phyloP scores from a whole-genome alignment of 2,329 filamentous ascomycete genomes.

The Magnaporthiopsis poae region DNA sequence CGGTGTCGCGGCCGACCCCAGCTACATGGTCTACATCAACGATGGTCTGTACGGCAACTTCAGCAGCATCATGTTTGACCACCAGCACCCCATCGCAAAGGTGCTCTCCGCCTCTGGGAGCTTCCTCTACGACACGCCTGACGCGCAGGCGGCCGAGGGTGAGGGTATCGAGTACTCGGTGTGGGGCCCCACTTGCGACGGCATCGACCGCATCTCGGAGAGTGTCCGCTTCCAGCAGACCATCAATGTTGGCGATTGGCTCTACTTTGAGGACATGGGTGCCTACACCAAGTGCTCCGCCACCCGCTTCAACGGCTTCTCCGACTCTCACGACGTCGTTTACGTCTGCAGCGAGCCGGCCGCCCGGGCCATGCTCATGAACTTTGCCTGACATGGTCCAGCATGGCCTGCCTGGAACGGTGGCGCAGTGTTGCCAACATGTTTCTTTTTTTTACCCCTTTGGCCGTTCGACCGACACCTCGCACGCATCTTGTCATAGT shows the following conservation, averaged over 20 bases:
- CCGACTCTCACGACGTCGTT: conserved; percentile 80
- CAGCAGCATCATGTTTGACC: conserved; percentile 97
- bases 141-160: conserved; percentile 17
- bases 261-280: conserved; percentile 98
- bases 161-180: conserved; percentile 75
- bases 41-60: conserved; percentile 98
- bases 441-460: not conserved
- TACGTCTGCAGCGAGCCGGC: conserved; percentile 92
- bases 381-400: not conserved
- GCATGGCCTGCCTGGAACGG: no score
- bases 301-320: conserved; percentile 95
- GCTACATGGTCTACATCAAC: conserved; percentile 96
- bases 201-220: conserved; percentile 86
- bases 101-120: conserved; percentile 57
- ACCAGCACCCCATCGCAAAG: conserved; percentile 81
- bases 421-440: no score
- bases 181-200: conserved; percentile 96
- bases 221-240: conserved; percentile 67
- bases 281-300: conserved; percentile 98
- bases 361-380: conserved; percentile 48
- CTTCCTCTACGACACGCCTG: conserved; percentile 47
- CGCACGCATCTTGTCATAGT: not conserved
- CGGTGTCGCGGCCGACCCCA: conserved; percentile 48
- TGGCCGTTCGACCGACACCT: not conserved
- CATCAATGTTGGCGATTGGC: conserved; percentile 89